Evolutionary conservation across 306 rosid genomes (phyloP).

Genomic region (Gastrolobium villosum): DNA sequence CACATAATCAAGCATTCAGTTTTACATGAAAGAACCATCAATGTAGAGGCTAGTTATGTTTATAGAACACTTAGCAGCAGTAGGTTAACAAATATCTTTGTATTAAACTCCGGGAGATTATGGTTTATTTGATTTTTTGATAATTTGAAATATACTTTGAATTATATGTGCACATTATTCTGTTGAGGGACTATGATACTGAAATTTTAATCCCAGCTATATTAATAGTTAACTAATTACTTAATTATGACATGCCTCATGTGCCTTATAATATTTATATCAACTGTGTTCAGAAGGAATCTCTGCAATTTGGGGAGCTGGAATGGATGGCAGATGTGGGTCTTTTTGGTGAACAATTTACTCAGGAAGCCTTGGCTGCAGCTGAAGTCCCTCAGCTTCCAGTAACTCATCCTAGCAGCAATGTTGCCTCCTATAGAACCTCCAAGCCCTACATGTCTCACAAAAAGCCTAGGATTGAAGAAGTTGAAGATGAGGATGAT

Average conservation of each 20-base stretch:
- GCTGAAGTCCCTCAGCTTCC: conserved; percentile 99
- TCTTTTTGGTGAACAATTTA: conserved; percentile 75
- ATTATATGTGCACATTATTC: background rate
- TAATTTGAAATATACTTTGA: background rate
- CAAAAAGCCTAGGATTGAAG: conserved; percentile 85
- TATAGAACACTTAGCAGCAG: background rate
- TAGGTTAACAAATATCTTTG: background rate
- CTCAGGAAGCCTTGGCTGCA: conserved; percentile 76
- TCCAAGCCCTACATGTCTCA: conserved; percentile 63
- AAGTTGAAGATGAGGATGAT: conserved; percentile 75
- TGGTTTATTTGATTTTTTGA: background rate
- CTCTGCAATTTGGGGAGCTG: conserved; percentile 82
- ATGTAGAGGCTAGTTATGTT: background rate
- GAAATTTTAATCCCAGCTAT: conserved; percentile 2
- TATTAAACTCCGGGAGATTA: background rate
- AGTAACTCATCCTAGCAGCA: conserved; percentile 56
- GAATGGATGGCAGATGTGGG: conserved; percentile 87
- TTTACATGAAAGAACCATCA: conserved; percentile 8
- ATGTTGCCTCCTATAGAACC: conserved; percentile 57
- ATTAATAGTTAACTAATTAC: background rate
- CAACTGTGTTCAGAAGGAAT: conserved; percentile 72
- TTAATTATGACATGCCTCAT: conserved; percentile 11
- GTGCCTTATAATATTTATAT: background rate
- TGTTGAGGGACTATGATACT: background rate
- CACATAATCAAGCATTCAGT: background rate